Evolutionary conservation across 2,329 filamentous ascomycete genomes (phyloP), one percentile per base, ranked within the genome.

Genomic region (Clarireedia hainanense): DNA sequence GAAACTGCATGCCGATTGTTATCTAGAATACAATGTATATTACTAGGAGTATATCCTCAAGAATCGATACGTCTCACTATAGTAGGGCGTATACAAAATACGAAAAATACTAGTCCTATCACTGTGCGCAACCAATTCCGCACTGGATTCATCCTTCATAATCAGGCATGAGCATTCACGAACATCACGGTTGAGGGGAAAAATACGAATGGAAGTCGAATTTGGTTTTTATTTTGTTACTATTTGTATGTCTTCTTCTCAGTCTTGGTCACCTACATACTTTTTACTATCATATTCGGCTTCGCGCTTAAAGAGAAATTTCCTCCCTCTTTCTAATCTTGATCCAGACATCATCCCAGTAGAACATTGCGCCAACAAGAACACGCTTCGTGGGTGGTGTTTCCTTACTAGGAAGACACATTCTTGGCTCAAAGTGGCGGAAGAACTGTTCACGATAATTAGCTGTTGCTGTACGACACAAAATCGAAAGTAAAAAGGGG

Each of bases 281-380:
- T 20, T 42, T 7, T 42, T 20, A 3, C 9, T 15, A 7, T 42
- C 39, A 42, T n/a, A 42, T 42, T 34, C 9, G 5, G 10, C 30
- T 34, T 34, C 30, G 5, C 4, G 10, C 9, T 9, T 34, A 34
- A 9, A 34, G 30, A 34, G 39, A 5, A 20, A 42, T 42, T 42
- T n/a, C 39, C 0, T 47, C 27, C 27, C 43, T 37, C 45, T 53
- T 53, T 23, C 47, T 34, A 20, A 53, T 43, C 34, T 53, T 48
- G 30, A 53, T 47, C 51, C 43, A 53, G 15, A 48, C 37, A 39
- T 47, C 15, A 12, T 53, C 43, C 52, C 46, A 55, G 43, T 50
- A 55, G 47, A 49, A 55, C 46, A 55, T 55, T 20, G 52, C 45
- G 5, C 52, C 52, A 4, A 43, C 52, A 23, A 55, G 9, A 49